A percentile compares a stretch with the other conserved stretches of the same genome.
These are phyloP conservation scores for Ceratobasidium papillatum DNA, from an alignment of 1,284 basidiomycete species.

Conservation along the genomic window DNA sequence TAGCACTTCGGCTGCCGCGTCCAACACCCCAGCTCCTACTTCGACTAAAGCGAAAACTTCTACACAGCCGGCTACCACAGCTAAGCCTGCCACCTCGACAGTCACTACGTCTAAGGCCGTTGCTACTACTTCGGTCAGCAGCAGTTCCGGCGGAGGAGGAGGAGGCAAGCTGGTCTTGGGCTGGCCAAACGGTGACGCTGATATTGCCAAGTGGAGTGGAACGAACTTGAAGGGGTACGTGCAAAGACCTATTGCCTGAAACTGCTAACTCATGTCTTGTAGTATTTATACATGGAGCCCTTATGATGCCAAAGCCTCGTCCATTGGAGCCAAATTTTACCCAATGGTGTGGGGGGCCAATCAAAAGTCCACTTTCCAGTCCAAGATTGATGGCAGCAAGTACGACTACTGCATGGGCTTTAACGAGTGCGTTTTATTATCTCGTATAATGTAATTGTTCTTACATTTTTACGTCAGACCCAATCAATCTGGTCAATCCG, in stretches of 20 bases:
- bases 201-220: slow-evolving; percentile 11
- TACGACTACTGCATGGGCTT: slow-evolving; percentile 66
- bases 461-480: slow-evolving; percentile 56
- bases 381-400: slow-evolving; percentile 58
- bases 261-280: neutral
- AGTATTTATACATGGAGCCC: slow-evolving; percentile 71
- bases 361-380: slow-evolving; percentile 45
- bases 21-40: slow-evolving; percentile 25
- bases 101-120: slow-evolving; percentile 38
- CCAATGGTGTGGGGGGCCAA: slow-evolving; percentile 77
- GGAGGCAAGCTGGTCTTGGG: slow-evolving; percentile 63
- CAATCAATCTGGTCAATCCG: slow-evolving; percentile 67
- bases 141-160: slow-evolving; percentile 44
- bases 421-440: slow-evolving; percentile 68
- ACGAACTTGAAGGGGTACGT: slow-evolving; percentile 33
- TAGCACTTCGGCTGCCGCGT: neutral
- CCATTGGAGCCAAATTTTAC: slow-evolving; percentile 61
- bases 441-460: neutral
- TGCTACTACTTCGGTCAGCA: slow-evolving; percentile 44
- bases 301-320: slow-evolving; percentile 51
- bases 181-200: slow-evolving; percentile 65
- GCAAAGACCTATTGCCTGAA: neutral
- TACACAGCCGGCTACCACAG: too few relatives aligned
- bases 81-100: too few relatives aligned
- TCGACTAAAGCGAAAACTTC: neutral